A percentile compares a stretch with the other conserved stretches of the same genome.
phyloP scores from a whole-genome alignment of 441 rosid genomes.

The Theobroma grandiflorum region DNA sequence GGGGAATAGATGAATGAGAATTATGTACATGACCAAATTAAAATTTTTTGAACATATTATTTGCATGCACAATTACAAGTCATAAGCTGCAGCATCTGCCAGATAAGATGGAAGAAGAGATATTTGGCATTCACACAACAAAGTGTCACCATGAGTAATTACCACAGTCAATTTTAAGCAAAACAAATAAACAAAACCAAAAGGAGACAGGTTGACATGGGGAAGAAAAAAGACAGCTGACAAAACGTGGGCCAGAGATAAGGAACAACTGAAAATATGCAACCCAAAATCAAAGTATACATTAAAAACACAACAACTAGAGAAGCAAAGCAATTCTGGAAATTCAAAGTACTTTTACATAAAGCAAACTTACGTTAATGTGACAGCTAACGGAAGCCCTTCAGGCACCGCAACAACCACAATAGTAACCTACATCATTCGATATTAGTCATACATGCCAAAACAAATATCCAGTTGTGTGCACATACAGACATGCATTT shows the following conservation, averaged over 20 bases:
- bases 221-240: neutral
- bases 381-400: constrained; percentile 98
- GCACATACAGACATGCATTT: neutral
- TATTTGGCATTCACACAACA: neutral
- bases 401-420: constrained; percentile 99
- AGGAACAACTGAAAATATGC: neutral
- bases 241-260: neutral
- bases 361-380: constrained; percentile 75
- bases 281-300: neutral
- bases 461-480: neutral
- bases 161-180: neutral
- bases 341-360: neutral
- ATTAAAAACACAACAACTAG: neutral
- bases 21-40: neutral
- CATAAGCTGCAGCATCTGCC: neutral
- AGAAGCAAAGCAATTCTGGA: neutral
- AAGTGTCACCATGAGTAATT: neutral
- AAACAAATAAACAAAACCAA: neutral
- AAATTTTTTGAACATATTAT: neutral
- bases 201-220: neutral
- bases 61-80: neutral
- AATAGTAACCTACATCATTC: constrained; percentile 80
- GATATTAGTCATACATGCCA: constrained; percentile 32
- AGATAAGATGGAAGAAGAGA: neutral
- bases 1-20: neutral